A percentile compares a stretch with the other conserved stretches of the same genome.
phyloP scores from a whole-genome alignment of 192 early-diverging fungal genomes.

The Dimargaris verticillata region DNA sequence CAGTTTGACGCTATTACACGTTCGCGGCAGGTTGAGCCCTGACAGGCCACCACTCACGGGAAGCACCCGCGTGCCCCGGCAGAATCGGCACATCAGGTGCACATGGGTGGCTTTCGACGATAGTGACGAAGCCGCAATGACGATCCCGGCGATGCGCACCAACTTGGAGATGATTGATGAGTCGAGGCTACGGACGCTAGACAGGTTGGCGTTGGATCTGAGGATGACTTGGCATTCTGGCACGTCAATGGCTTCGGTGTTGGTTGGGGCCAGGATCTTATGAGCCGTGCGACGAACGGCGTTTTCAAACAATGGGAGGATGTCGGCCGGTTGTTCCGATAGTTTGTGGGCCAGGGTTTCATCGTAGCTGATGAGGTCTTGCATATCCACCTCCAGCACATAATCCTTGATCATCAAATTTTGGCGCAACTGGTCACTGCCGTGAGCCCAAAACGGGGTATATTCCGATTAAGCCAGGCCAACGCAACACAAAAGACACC shows the following conservation, averaged over 20 bases:
- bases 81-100: constrained; percentile 75
- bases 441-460: too few relatives aligned
- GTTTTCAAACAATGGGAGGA: constrained; percentile 79
- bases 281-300: constrained; percentile 64
- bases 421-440: constrained; percentile 71
- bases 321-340: constrained; percentile 57
- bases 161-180: constrained; percentile 76
- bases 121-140: constrained; percentile 80
- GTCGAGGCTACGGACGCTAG: constrained; percentile 79
- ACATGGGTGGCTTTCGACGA: constrained; percentile 77
- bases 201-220: constrained; percentile 64
- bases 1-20: constrained; percentile 36
- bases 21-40: constrained; percentile 68
- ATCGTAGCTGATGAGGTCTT: constrained; percentile 67
- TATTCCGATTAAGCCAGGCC: too few relatives aligned
- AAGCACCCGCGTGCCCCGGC: constrained; percentile 65
- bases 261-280: constrained; percentile 41
- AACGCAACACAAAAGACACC: too few relatives aligned
- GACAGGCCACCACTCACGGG: constrained; percentile 72
- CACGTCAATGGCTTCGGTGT: constrained; percentile 34
- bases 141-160: constrained; percentile 87
- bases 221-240: constrained; percentile 85
- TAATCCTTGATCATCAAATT: constrained; percentile 62
- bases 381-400: constrained; percentile 76
- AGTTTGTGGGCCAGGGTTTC: constrained; percentile 68